Percentiles rank a stretch among this genome's conserved stretches.
Conservation (phyloP, 768 basidiomycete genomes). For the Calvatia gigantea region DNA sequence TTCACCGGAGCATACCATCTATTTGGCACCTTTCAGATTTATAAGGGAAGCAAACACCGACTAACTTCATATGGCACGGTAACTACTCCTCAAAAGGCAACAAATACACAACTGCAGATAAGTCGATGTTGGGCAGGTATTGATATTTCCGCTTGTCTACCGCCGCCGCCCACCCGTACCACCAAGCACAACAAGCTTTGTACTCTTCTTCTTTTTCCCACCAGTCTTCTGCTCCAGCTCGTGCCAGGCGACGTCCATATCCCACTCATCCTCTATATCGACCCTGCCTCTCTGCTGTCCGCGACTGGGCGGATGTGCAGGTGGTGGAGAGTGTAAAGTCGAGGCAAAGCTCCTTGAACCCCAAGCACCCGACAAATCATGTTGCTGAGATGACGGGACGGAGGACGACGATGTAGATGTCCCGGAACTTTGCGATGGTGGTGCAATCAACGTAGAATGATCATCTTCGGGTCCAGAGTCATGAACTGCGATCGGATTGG, state of each 20-base stretch:
- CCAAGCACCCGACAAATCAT: conserved; percentile 58
- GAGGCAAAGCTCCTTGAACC: conserved; percentile 81
- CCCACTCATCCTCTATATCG: conserved; percentile 63
- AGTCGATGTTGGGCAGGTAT: too few species aligned
- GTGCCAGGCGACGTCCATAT: conserved; percentile 76
- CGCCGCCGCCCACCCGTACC: conserved; percentile 53
- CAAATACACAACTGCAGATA: too few species aligned
- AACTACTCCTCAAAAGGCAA: not conserved
- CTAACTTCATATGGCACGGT: not conserved
- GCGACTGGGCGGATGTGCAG: conserved; percentile 23
- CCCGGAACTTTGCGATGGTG: not conserved
- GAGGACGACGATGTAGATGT: conserved; percentile 10
- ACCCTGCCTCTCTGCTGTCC: conserved; percentile 28
- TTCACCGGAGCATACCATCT: conserved; percentile 5
- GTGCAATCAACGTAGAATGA: conserved; percentile 17
- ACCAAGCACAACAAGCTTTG: conserved; percentile 70
- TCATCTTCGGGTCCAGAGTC: conserved; percentile 22
- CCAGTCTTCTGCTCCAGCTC: conserved; percentile 64
- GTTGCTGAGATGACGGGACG: conserved; percentile 11
- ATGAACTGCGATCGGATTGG: conserved; percentile 19
- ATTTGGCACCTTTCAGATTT: not conserved
- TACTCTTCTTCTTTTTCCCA: conserved; percentile 57
- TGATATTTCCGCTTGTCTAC: too few species aligned
- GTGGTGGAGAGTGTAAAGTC: conserved; percentile 58
- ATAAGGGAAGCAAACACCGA: not conserved